phyloP scores from a whole-genome alignment of 2,329 filamentous ascomycete species.

The Ascochyta rabiei region DNA sequence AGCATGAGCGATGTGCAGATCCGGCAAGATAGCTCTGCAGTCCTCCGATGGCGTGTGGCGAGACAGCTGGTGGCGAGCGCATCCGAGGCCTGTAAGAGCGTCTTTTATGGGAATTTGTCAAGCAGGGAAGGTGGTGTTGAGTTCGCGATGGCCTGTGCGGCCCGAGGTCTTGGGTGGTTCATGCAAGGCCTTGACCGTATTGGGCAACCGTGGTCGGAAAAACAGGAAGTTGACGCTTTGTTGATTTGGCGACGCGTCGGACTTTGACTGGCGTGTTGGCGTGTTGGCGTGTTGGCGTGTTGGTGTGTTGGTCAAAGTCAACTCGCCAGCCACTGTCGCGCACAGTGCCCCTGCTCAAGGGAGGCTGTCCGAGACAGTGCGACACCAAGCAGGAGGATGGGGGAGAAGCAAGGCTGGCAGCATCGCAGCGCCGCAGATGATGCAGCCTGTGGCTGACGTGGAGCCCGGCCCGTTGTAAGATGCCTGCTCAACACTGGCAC shows the following conservation, averaged over 20 bases:
- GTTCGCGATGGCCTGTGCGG: slow-evolving; percentile 8
- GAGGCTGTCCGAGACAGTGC: slow-evolving; percentile 23
- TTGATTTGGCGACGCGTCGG: slow-evolving; percentile 15
- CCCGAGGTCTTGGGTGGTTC: slow-evolving; percentile 9
- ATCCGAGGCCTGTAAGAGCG: background rate
- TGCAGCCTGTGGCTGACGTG: slow-evolving; percentile 24
- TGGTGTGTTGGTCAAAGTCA: slow-evolving; percentile 1
- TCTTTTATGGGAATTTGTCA: slow-evolving; percentile 13
- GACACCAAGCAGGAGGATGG: slow-evolving; percentile 10
- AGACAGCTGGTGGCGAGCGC: slow-evolving; percentile 7
- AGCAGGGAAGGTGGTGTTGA: slow-evolving; percentile 12
- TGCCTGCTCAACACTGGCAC: slow-evolving; percentile 18
- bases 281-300: no score
- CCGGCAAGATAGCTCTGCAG: background rate
- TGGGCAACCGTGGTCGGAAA: slow-evolving; percentile 8
- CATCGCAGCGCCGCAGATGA: slow-evolving; percentile 23
- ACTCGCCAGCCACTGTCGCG: slow-evolving; percentile 3
- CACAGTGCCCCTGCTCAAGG: slow-evolving; percentile 3
- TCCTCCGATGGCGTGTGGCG: background rate
- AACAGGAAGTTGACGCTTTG: slow-evolving; percentile 15
- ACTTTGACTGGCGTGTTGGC: no score
- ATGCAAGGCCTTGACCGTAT: slow-evolving; percentile 14
- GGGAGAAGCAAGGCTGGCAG: slow-evolving; percentile 24
- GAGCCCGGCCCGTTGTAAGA: slow-evolving; percentile 33
- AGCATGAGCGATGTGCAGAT: background rate